Base-by-base conservation (phyloP, 768 basidiomycete genomes). In the Leccinum uliginosum region DNA sequence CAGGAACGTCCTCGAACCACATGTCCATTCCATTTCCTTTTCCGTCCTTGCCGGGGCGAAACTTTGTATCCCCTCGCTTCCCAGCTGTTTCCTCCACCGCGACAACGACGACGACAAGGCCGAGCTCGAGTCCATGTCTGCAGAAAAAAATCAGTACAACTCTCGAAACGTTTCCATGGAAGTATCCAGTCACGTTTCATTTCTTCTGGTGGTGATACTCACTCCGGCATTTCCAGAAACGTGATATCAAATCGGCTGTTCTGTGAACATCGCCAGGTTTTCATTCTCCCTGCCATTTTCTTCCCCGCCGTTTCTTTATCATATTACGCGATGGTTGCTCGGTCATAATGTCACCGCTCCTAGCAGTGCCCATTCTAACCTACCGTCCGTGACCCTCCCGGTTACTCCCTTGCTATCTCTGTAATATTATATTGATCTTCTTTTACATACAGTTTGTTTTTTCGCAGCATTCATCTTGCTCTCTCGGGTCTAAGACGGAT, bases 401-500 rank as follows among this genome's bases (percentile, higher is more conserved):
- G 71, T 26, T 59, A 64, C 49, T 55, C 60, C 45, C 54, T 55
- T 71, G 52, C 71, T 64, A 59, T 65, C 26, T 61, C 48, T 54
- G 67, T 54, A 54, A 19, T 40, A 23, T 54, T 51, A 53, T 55
- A 53, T 59, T 48, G 55, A 50, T 57, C 70, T 71, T 72, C 69
- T 63, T 56, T 71, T 72, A 71, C 69, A 71, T 72, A 68, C 63
- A 58, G 50, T 50, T 24, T 57, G 53, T 54, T 58, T 60, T 62
- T 55, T 27, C 58, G 19, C 19, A 66, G 58, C 54, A 58, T 49
- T 52, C 47, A 51, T 55, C 59, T 57, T 59, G 45, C 65, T 52
- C 56, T 58, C 62, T 67, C 65, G 70, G 71, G 59, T 60, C 67
- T 67, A 72, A 63, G 62, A 65, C 69, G 71, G 71, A 59, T 50